Evolutionary conservation across 768 basidiomycete genomes (phyloP).

Genomic region (Auricularia cornea): DNA sequence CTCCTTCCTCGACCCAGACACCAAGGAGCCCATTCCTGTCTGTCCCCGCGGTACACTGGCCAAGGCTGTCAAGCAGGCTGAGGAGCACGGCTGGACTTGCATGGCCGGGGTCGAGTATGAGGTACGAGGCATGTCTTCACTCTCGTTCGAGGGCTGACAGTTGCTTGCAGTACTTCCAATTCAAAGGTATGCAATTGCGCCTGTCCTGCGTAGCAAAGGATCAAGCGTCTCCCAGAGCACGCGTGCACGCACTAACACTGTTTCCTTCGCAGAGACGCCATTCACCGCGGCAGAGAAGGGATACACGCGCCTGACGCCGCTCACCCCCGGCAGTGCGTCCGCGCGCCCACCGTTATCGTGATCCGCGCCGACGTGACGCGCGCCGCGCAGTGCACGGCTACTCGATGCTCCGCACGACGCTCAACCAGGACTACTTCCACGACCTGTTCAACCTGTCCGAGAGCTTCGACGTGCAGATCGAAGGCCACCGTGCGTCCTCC

Average conservation of each 20-base stretch:
- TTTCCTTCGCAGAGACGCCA: constrained; percentile 65
- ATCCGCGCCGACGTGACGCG: background rate
- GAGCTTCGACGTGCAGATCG: constrained; percentile 71
- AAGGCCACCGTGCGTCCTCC: constrained; percentile 65
- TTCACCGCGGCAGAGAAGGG: constrained; percentile 66
- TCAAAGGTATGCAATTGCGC: constrained; percentile 52
- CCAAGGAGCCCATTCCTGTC: constrained; percentile 62
- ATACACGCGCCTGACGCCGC: constrained; percentile 61
- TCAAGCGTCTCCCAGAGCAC: too few relatives aligned
- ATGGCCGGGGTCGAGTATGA: constrained; percentile 92
- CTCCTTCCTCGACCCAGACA: constrained; percentile 83
- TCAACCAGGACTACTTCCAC: constrained; percentile 84
- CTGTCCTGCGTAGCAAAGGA: too few relatives aligned
- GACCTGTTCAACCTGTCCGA: constrained; percentile 72
- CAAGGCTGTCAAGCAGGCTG: constrained; percentile 44
- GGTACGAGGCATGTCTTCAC: constrained; percentile 36
- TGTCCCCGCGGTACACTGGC: constrained; percentile 83
- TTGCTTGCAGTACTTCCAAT: constrained; percentile 68
- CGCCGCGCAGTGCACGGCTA: constrained; percentile 82
- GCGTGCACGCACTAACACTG: too few relatives aligned
- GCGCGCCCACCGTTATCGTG: background rate
- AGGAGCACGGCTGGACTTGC: constrained; percentile 46
- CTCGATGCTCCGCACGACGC: constrained; percentile 81
- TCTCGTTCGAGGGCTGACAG: background rate
- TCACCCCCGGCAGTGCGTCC: constrained; percentile 89